Conservation (phyloP, 345 rosid genomes). For the Aquilaria yunnanensis region DNA sequence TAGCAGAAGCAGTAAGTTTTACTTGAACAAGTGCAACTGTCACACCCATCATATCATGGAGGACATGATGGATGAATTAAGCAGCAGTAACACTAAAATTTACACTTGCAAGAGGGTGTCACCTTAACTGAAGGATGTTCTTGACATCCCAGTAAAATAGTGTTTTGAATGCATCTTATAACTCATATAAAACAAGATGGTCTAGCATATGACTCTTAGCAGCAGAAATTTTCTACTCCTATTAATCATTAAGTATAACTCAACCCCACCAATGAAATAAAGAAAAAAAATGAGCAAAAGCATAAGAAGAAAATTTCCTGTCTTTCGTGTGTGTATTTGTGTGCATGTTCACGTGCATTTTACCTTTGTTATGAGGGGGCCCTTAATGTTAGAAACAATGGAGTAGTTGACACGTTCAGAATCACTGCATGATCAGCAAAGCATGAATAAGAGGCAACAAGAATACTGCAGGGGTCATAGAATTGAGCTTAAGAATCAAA, state of each 20-base stretch:
- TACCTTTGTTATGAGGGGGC: slow-evolving; percentile 76
- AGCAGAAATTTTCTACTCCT: background rate
- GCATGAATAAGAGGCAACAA: background rate
- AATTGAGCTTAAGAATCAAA: slow-evolving; percentile 5
- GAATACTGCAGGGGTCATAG: background rate
- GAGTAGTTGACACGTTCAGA: slow-evolving; percentile 55
- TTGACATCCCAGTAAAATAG: too few relatives aligned
- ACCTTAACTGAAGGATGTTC: too few relatives aligned
- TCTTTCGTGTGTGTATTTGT: background rate
- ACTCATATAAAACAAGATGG: too few relatives aligned
- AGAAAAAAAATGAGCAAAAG: too few relatives aligned
- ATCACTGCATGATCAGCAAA: slow-evolving; percentile 34
- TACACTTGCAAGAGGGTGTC: too few relatives aligned
- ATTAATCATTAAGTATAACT: background rate
- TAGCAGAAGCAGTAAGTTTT: too few relatives aligned
- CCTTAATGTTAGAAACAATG: slow-evolving; percentile 50
- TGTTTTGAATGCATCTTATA: too few relatives aligned
- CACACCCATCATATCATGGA: too few relatives aligned
- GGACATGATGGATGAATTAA: too few relatives aligned
- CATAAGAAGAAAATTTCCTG: background rate
- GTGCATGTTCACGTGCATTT: background rate
- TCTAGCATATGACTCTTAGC: background rate
- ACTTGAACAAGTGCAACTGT: too few relatives aligned
- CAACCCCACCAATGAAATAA: too few relatives aligned
- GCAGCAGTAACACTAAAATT: too few relatives aligned